These are phyloP conservation scores for Cystoderma amianthinum DNA, from an alignment of 768 basidiomycete species.

Conservation along the genomic window DNA sequence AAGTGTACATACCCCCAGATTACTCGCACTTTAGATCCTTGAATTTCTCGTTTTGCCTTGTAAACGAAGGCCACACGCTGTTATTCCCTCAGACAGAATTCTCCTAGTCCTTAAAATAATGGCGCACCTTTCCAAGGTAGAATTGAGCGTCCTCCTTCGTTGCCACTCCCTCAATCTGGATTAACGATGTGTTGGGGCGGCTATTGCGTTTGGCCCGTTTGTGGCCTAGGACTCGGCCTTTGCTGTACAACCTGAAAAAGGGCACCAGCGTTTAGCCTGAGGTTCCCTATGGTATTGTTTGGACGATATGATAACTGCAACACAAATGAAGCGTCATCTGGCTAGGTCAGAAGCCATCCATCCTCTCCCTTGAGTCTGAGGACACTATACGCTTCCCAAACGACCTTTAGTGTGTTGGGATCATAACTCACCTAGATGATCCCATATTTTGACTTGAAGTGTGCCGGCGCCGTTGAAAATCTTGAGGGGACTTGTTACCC, in stretches of 20 bases:
- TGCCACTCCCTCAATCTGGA: constrained; percentile 96
- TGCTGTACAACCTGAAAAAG: constrained; percentile 81
- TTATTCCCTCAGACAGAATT: constrained; percentile 2
- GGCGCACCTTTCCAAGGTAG: constrained; percentile 94
- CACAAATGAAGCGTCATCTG: not conserved
- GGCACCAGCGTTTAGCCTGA: no score
- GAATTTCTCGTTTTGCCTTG: constrained; percentile 91
- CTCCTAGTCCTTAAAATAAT: not conserved
- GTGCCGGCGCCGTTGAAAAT: constrained; percentile 37
- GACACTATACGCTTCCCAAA: no score
- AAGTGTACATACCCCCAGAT: constrained; percentile 82
- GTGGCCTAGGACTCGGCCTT: constrained; percentile 96
- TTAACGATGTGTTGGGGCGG: constrained; percentile 89
- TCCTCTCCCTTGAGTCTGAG: not conserved
- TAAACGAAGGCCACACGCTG: constrained; percentile 98
- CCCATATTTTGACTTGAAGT: constrained; percentile 61
- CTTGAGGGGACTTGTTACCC: constrained; percentile 27
- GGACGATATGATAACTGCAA: no score
- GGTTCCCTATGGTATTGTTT: no score
- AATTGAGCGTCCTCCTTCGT: constrained; percentile 92
- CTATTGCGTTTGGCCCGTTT: constrained; percentile 98
- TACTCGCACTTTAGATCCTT: constrained; percentile 92
- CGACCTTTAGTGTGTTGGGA: no score
- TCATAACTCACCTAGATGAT: constrained; percentile 70
- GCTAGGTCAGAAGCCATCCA: not conserved